These are phyloP conservation scores for Xylaria sp. DNA, from an alignment of 2,329 filamentous ascomycete genomes.

Conservation along the genomic window DNA sequence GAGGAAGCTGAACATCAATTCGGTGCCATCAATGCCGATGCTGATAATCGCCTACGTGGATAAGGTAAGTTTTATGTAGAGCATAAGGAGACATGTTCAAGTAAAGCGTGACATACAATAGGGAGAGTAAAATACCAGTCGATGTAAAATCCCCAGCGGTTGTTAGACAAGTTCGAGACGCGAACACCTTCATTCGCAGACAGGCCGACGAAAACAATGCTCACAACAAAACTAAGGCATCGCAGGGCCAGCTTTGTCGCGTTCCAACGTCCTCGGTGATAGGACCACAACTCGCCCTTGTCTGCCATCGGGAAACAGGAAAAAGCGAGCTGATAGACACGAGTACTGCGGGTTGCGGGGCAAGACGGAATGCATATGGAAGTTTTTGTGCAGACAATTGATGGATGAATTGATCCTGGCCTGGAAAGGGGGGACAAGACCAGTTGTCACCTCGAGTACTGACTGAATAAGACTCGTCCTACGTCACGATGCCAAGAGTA, in stretches of 20 bases:
- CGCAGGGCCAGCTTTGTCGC: slow-evolving; percentile 25
- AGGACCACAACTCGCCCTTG: slow-evolving; percentile 20
- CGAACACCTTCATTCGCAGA: slow-evolving; percentile 14
- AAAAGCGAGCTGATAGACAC: background rate
- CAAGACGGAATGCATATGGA: slow-evolving; percentile 9
- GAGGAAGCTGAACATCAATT: slow-evolving; percentile 8
- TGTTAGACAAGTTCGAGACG: background rate
- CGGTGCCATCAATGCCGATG: slow-evolving; percentile 14
- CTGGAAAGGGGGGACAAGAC: slow-evolving; percentile 4
- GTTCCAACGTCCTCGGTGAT: slow-evolving; percentile 32
- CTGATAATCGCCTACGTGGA: slow-evolving; percentile 20
- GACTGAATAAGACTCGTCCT: background rate
- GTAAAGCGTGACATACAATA: slow-evolving; percentile 17
- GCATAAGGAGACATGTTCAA: background rate
- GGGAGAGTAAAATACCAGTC: slow-evolving; percentile 27
- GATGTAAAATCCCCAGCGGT: background rate
- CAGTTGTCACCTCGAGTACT: background rate
- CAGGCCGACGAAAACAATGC: slow-evolving; percentile 23
- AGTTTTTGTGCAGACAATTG: background rate
- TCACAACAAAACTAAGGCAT: slow-evolving; percentile 18
- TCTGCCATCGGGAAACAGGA: slow-evolving; percentile 24
- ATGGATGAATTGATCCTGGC: slow-evolving; percentile 12
- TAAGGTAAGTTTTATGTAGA: slow-evolving; percentile 7
- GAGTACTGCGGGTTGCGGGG: slow-evolving; percentile 14
- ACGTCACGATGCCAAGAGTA: slow-evolving; percentile 20